A percentile compares a stretch with the other conserved stretches of the same genome.
These are phyloP conservation scores for rapeseed (Brassica napus) DNA, from an alignment of 345 rosid genomes.

Conservation along the genomic window Da-Ae NC_063436.1:22867501-22868000, in stretches of 20 bases:
- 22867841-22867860: slow-evolving; percentile 76
- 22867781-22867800: slow-evolving; percentile 59
- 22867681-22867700: slow-evolving; percentile 38
- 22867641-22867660: slow-evolving; percentile 33
- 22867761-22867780: slow-evolving; percentile 33
- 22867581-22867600: slow-evolving; percentile 53
- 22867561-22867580: slow-evolving; percentile 53
- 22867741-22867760: slow-evolving; percentile 42
- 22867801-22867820: slow-evolving; percentile 68
- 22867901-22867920: slow-evolving; percentile 75
- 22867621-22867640: slow-evolving; percentile 40
- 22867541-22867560: slow-evolving; percentile 48
- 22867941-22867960: slow-evolving; percentile 69
- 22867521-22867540: slow-evolving; percentile 38
- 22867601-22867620: slow-evolving; percentile 47
- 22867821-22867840: slow-evolving; percentile 79
- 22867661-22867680: slow-evolving; percentile 35
- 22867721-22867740: slow-evolving; percentile 39
- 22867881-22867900: slow-evolving; percentile 65
- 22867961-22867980: slow-evolving; percentile 85
- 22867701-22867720: slow-evolving; percentile 33
- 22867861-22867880: slow-evolving; percentile 68
- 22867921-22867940: slow-evolving; percentile 77
- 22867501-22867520: background rate
- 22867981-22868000: slow-evolving; percentile 75